Evolutionary conservation across 2,329 filamentous ascomycete genomes (phyloP).

Genomic region (Claviceps sp.): DNA sequence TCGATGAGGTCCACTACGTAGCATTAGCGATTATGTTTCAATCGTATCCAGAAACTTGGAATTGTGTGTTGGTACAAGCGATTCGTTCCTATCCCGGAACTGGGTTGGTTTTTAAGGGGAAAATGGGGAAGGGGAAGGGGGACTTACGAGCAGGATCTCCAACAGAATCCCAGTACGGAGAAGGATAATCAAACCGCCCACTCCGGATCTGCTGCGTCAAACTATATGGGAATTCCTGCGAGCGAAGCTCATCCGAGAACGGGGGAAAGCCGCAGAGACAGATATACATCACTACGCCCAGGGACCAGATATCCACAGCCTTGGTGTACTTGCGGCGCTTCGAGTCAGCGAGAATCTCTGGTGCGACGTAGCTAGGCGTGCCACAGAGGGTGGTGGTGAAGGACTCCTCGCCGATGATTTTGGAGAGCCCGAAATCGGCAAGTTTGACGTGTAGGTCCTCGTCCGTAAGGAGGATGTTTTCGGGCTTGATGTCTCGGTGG

Average conservation of each 20-base stretch:
- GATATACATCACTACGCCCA: conserved; percentile 96
- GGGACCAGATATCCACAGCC: conserved; percentile 90
- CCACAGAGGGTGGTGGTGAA: conserved; percentile 95
- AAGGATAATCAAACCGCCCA: conserved; percentile 86
- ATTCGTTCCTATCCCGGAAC: too few relatives aligned
- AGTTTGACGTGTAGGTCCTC: conserved; percentile 79
- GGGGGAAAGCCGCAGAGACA: conserved; percentile 94
- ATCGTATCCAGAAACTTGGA: too few relatives aligned
- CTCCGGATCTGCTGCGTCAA: conserved; percentile 81
- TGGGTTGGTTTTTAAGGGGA: background rate
- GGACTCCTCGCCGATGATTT: conserved; percentile 96
- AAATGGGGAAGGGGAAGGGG: background rate
- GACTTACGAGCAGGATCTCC: conserved; percentile 53
- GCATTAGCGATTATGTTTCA: background rate
- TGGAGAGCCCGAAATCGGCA: conserved; percentile 91
- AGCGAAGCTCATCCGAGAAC: conserved; percentile 87
- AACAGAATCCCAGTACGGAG: conserved; percentile 68
- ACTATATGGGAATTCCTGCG: conserved; percentile 68
- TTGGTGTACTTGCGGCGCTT: conserved; percentile 81
- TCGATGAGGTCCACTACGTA: conserved; percentile 69
- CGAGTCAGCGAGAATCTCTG: conserved; percentile 78
- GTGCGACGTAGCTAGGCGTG: conserved; percentile 94
- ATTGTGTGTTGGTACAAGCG: too few relatives aligned
- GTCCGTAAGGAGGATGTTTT: conserved; percentile 85
- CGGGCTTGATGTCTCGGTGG: conserved; percentile 93